Base-by-base conservation (phyloP, 768 basidiomycete genomes). In the Termitomyces bulborhizus region DNA sequence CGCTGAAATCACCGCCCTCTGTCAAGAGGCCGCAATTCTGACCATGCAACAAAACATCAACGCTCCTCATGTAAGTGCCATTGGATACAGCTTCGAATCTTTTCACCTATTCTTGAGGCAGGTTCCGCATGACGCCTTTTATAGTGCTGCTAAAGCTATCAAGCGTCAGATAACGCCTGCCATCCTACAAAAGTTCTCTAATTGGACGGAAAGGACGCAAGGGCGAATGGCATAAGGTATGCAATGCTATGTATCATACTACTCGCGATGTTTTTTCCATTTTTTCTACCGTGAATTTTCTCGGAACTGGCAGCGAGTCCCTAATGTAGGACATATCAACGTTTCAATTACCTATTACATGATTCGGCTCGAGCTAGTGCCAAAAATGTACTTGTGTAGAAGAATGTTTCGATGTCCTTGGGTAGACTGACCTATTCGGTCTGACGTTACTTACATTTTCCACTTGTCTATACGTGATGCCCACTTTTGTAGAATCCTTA, bases 11-110 rank as follows among this genome's bases (percentile, higher is more conserved):
- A 79, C 83, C 6, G 85, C 88, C 8, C 78, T 98, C 43, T 98
- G 95, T 66, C 97, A 98, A 71, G 96, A 99, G 69, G 97, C 97
- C 3, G 97, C 96, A 0, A 69, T 98, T 58, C 67, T 87, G 52
- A 90, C 94, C 0, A 98, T 99, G 97, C 85, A 90, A 60, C 77
- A 82, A 51, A 81, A 98, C 68, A 85, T 98, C 36, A 69, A 90
- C 56, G 84, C 92, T 3, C 77, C 83, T 44, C 78, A 75, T 63
- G 96, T 96, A 60, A 64, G 90, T 72, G 32, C 32, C 32, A 52
- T 29, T 40, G 57, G 26, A 40, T n/a, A 51, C n/a, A 21, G 24
- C 49, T 26, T 13, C 15, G 16, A 18, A 46, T 3, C 26, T 51
- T 31, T 46, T 21, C 11, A 12, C 21, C 18, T 51, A 53, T 18